Evolutionary conservation across 1,284 basidiomycete species (phyloP).

Genomic region (Vanrija pseudolonga): DNA sequence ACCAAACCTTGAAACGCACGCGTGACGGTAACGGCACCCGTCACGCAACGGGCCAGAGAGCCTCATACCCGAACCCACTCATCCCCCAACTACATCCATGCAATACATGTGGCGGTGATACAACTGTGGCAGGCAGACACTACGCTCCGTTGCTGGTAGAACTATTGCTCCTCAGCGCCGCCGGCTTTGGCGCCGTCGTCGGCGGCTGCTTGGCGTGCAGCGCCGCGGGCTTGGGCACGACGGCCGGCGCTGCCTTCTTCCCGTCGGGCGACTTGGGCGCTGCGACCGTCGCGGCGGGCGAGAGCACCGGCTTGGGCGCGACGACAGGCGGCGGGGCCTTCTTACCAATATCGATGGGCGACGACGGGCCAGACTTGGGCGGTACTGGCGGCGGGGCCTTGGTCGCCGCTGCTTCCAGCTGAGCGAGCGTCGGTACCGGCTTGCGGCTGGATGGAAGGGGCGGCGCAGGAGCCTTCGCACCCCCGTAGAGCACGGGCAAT

Average conservation of each 20-base stretch:
- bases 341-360: conserved; percentile 11
- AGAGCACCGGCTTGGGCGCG: neutral
- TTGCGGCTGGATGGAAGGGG: neutral
- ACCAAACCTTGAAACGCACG: too few species aligned
- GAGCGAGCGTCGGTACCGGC: neutral
- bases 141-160: too few species aligned
- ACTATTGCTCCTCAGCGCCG: too few species aligned
- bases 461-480: neutral
- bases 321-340: neutral
- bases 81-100: too few species aligned
- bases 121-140: too few species aligned
- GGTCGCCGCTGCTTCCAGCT: neutral
- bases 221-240: neutral
- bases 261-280: neutral
- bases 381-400: conserved; percentile 17
- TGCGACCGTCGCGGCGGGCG: neutral
- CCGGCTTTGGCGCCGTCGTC: too few species aligned
- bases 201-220: too few species aligned
- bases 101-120: too few species aligned
- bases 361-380: conserved; percentile 3
- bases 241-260: neutral
- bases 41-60: too few species aligned
- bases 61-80: too few species aligned
- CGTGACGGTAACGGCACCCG: too few species aligned
- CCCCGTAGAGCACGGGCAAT: neutral